Conservation (phyloP, 306 rosid species). For the Acacia melanoxylon region DNA sequence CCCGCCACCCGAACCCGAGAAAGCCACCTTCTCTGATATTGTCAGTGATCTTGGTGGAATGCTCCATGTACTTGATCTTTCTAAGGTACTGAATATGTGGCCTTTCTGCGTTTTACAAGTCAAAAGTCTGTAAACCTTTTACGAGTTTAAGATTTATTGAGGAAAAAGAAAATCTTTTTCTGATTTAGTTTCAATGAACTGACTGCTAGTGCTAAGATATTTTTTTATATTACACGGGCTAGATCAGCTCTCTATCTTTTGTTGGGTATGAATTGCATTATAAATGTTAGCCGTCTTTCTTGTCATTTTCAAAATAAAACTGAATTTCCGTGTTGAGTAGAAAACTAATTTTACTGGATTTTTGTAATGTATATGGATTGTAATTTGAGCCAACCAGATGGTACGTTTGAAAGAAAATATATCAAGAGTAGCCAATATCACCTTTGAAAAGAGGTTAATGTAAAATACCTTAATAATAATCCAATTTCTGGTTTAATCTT, state of each 20-base stretch:
- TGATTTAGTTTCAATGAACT: neutral
- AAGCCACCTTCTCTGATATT: conserved; percentile 37
- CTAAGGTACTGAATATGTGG: conserved; percentile 36
- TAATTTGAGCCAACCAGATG: neutral
- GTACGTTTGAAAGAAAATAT: neutral
- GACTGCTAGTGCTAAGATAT: neutral
- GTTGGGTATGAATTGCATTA: neutral
- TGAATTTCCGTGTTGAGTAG: neutral
- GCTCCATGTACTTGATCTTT: conserved; percentile 42
- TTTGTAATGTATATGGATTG: neutral
- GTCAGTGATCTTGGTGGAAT: conserved; percentile 35
- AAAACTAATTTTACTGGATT: neutral
- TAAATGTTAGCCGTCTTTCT: neutral
- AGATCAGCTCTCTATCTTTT: neutral
- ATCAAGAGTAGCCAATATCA: neutral
- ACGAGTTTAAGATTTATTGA: neutral
- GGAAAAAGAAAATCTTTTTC: neutral
- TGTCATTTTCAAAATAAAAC: neutral
- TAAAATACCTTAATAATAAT: neutral
- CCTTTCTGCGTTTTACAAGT: neutral
- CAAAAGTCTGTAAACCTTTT: neutral
- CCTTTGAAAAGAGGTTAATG: neutral
- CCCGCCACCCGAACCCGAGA: conserved; percentile 42
- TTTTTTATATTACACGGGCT: no score
- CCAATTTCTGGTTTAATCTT: neutral